Percentiles rank a stretch among this genome's conserved stretches.
phyloP scores from a whole-genome alignment of 2,329 filamentous ascomycete species.

The Arthrobotrys conoides region DNA sequence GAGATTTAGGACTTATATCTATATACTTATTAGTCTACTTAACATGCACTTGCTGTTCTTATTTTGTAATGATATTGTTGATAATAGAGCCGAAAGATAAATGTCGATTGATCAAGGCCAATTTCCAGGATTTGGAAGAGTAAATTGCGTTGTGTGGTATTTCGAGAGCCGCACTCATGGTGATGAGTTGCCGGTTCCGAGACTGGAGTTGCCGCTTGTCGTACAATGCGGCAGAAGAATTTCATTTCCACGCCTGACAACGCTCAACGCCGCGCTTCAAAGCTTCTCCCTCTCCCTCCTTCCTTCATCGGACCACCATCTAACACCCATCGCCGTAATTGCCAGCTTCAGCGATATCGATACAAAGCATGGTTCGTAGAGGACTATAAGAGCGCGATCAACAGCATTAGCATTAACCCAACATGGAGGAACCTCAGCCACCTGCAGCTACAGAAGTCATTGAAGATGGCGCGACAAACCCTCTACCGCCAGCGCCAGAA shows the following conservation, averaged over 20 bases:
- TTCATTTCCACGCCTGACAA: conserved; percentile 11
- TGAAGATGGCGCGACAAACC: conserved; percentile 17
- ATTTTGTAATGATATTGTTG: too few species aligned
- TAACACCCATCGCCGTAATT: neutral
- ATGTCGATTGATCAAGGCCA: too few species aligned
- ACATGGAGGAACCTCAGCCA: conserved; percentile 19
- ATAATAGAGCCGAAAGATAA: too few species aligned
- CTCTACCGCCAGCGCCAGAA: neutral
- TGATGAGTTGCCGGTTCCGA: neutral
- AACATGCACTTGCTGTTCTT: too few species aligned
- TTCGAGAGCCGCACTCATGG: neutral
- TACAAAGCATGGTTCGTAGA: neutral
- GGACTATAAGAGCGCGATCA: neutral
- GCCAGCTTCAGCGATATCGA: neutral
- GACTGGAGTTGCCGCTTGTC: too few species aligned
- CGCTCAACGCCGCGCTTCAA: neutral
- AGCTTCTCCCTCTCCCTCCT: neutral
- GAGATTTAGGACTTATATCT: too few species aligned
- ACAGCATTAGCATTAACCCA: neutral
- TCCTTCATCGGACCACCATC: conserved; percentile 1
- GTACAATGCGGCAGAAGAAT: conserved; percentile 13
- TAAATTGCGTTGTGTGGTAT: conserved; percentile 16
- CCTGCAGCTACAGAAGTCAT: conserved; percentile 11
- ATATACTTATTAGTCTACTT: too few species aligned
- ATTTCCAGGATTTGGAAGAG: too few species aligned